Percentiles rank a stretch among this genome's conserved stretches.
Evolutionary conservation across 192 early-diverging fungal species (phyloP).

Genomic region (Coemansia sp.): DNA sequence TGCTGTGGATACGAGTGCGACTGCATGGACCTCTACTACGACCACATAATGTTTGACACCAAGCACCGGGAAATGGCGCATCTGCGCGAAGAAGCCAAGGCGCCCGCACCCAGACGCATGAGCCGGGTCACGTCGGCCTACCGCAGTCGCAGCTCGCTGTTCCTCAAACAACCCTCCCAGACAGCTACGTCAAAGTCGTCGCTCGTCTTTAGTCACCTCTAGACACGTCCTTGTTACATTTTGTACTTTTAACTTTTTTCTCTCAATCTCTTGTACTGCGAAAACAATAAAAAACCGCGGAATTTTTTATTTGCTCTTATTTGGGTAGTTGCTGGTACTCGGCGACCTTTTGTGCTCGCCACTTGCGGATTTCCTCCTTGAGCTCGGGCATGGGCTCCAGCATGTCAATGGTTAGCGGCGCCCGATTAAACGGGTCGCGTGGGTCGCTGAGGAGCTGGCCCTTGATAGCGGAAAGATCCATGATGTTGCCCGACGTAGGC

Average conservation of each 20-base stretch:
- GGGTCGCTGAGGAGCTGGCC: constrained; percentile 82
- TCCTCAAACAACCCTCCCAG: constrained; percentile 15
- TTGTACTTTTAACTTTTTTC: background rate
- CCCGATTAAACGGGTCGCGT: constrained; percentile 92
- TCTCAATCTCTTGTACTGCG: constrained; percentile 1
- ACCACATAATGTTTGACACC: constrained; percentile 52
- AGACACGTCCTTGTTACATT: background rate
- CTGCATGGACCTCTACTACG: constrained; percentile 52
- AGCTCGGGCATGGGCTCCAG: constrained; percentile 74
- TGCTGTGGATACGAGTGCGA: constrained; percentile 52
- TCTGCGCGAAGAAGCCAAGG: constrained; percentile 15
- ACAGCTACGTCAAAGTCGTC: constrained; percentile 10
- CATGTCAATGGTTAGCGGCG: constrained; percentile 80
- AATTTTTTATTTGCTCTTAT: background rate
- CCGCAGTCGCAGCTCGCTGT: constrained; percentile 25
- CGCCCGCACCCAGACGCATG: constrained; percentile 4
- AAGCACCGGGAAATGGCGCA: constrained; percentile 35
- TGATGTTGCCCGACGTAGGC: constrained; percentile 72
- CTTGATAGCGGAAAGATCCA: constrained; percentile 88
- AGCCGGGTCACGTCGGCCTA: constrained; percentile 4
- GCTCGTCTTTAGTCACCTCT: constrained; percentile 18
- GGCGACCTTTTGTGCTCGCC: constrained; percentile 30
- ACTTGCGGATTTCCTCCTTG: constrained; percentile 35
- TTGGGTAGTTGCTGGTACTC: constrained; percentile 12
- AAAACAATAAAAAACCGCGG: no score